Evolutionary conservation across 345 rosid genomes (phyloP), one percentile per base, ranked within the genome.

Genomic region (Noccaea caerulescens): DNA sequence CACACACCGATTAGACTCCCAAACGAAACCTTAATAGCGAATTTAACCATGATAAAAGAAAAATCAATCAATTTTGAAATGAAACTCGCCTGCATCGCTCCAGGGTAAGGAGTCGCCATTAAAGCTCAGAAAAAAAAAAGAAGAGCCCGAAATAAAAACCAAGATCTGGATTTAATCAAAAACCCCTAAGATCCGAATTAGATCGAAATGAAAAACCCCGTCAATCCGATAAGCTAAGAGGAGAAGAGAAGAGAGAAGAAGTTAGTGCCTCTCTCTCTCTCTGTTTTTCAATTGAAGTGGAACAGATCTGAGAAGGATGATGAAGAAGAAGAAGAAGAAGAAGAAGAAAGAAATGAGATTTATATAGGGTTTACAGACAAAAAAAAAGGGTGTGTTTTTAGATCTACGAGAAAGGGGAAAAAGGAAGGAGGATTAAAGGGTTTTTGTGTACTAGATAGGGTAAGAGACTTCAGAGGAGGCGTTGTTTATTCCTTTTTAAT

Each of bases 101-200:
- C 91, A 34, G 89, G 84, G 56, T 82, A 88, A 43, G 89, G 55
- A 81, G 81, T 47, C 36, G 89, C 87, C 97, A 90, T 90, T 62
- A 8, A n/a, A 57, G 63, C 70, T 74, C 34, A 77, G 3, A 68
- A 68, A 57, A 25, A 50, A 4, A 8, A 20, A 4, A 8, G 34
- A 43, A n/a, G 37, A 23, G 7, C 1, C 30, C 30, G 30, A 38
- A 58, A 0, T 52, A 18, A 62, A 43, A 53, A 25, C 47, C 7
- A 59, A 66, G 58, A 81, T 65, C 68, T 59, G 58, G 75, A 57
- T 58, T 58, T 18, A 3, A 1, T 46, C 3, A 4, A 66, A 66
- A 69, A 20, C 45, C 38, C 75, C 75, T 20, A 73, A 42, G 46
- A 73, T 58, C 42, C 44, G 8, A 51, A 38, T 45, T 5, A 51